Evolutionary conservation across 163 green algal species (phyloP).

Genomic region (Trebouxiophyceae sp.): DNA sequence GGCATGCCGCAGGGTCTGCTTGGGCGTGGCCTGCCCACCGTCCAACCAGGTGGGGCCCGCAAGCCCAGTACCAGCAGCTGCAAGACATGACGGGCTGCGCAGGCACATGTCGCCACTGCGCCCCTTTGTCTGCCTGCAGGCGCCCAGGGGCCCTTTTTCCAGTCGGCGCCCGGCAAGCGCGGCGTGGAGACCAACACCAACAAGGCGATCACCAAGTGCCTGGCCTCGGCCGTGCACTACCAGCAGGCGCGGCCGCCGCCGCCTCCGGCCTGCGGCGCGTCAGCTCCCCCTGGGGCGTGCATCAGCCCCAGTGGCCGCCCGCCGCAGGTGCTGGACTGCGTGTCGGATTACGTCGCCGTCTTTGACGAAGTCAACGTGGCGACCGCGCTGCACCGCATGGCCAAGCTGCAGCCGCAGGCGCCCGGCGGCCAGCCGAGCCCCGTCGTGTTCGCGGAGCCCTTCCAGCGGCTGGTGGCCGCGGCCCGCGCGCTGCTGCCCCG

Average conservation of each 20-base stretch:
- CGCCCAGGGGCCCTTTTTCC: too few species aligned
- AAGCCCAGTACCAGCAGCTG: too few species aligned
- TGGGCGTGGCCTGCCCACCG: too few species aligned
- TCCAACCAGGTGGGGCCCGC: too few species aligned
- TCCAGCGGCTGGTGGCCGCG: conserved; percentile 24
- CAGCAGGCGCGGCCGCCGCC: conserved; percentile 16
- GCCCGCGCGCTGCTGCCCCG: conserved; percentile 20
- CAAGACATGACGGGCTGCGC: too few species aligned
- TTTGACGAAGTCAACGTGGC: conserved; percentile 39
- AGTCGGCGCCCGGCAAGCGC: too few species aligned
- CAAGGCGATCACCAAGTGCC: conserved; percentile 32
- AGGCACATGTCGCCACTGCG: too few species aligned
- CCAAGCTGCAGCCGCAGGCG: conserved; percentile 26
- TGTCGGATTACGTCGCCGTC: conserved; percentile 11
- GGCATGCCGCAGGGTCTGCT: too few species aligned
- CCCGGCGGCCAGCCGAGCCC: conserved; percentile 7
- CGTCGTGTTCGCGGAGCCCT: conserved; percentile 18
- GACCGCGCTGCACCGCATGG: conserved; percentile 36
- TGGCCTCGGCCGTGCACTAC: conserved; percentile 26
- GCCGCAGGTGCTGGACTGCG: conserved; percentile 17
- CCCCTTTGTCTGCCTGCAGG: too few species aligned
- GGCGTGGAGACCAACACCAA: conserved; percentile 21
- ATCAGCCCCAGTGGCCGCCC: neutral
- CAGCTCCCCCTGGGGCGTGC: neutral
- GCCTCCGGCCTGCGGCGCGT: too few species aligned